phyloP scores from a whole-genome alignment of 2,329 filamentous ascomycete genomes.

The Macrophomina phaseolina region DNA sequence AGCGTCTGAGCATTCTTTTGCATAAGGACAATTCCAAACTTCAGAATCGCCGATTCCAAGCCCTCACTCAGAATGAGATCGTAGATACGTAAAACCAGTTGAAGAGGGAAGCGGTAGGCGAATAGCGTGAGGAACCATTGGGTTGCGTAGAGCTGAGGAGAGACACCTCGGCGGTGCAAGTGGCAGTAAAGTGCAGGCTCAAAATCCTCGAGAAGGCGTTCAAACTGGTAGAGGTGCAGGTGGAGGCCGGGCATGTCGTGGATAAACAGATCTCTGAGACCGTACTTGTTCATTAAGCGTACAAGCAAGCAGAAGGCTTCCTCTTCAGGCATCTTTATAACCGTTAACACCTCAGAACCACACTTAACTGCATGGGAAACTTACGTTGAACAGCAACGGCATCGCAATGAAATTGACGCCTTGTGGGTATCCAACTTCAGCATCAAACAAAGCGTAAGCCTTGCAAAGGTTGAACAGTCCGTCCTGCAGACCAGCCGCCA shows the following conservation, averaged over 20 bases:
- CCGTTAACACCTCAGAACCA: conserved; percentile 35
- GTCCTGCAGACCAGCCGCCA: conserved; percentile 89
- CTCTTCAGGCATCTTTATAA: conserved; percentile 87
- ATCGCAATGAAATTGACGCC: conserved; percentile 95
- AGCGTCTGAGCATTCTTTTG: conserved; percentile 85
- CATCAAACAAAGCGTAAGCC: conserved; percentile 94
- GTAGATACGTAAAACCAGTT: conserved; percentile 94
- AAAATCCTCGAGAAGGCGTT: conserved; percentile 88
- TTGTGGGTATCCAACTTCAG: conserved; percentile 93
- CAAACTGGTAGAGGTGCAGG: conserved; percentile 91
- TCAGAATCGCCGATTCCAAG: conserved; percentile 83
- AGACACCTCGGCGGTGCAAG: conserved; percentile 83
- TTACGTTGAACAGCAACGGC: conserved; percentile 91
- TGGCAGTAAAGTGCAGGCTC: conserved; percentile 96
- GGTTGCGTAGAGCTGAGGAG: conserved; percentile 91
- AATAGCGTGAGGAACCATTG: conserved; percentile 99
- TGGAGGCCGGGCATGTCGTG: conserved; percentile 97
- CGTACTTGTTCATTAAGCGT: conserved; percentile 95
- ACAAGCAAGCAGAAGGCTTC: conserved; percentile 95
- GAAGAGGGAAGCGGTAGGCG: conserved; percentile 94
- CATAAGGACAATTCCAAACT: conserved; percentile 95
- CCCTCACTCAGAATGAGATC: conserved; percentile 94
- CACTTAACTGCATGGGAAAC: conserved; percentile 35
- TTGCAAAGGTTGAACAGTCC: conserved; percentile 95
- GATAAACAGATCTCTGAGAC: conserved; percentile 88